Conservation (phyloP, 2,329 filamentous ascomycete genomes). For the Parastagonospora nodorum region DNA sequence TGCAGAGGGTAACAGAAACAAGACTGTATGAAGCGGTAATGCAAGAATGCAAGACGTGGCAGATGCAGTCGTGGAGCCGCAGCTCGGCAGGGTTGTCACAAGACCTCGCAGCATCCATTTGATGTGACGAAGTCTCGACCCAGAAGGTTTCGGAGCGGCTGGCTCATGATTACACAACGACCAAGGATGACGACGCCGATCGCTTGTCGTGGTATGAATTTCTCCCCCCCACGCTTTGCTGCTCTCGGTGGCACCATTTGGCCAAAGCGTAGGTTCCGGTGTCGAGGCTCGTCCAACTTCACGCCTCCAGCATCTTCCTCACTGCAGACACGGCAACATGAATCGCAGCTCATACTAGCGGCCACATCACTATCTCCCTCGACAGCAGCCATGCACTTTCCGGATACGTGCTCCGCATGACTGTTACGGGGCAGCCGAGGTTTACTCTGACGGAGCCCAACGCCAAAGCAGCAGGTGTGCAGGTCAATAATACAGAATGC, state of each 20-base stretch:
- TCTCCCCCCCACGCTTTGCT: conserved; percentile 31
- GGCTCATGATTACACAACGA: conserved; percentile 17
- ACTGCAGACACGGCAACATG: not conserved
- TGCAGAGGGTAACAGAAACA: conserved; percentile 29
- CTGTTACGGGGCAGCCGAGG: conserved; percentile 1
- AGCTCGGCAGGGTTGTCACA: conserved; percentile 25
- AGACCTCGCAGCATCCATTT: conserved; percentile 13
- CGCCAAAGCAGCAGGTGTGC: conserved; percentile 7
- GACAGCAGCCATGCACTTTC: not conserved
- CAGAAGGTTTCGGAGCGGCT: conserved; percentile 3
- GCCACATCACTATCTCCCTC: conserved; percentile 1
- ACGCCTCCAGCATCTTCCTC: conserved; percentile 1
- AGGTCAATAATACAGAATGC: conserved; percentile 1
- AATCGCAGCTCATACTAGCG: conserved; percentile 1
- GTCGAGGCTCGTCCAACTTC: conserved; percentile 22
- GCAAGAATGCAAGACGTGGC: conserved; percentile 42
- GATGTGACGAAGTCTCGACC: conserved; percentile 2
- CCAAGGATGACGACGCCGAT: conserved; percentile 14
- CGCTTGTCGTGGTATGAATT: conserved; percentile 1
- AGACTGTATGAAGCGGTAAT: conserved; percentile 11
- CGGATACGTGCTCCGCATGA: conserved; percentile 2
- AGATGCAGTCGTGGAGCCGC: conserved; percentile 25
- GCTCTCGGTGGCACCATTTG: conserved; percentile 24
- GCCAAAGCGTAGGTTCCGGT: conserved; percentile 17
- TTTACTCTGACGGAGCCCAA: conserved; percentile 1